Conservation (phyloP, 1,139 yeast genomes). For the Candida sanyaensis region DNA sequence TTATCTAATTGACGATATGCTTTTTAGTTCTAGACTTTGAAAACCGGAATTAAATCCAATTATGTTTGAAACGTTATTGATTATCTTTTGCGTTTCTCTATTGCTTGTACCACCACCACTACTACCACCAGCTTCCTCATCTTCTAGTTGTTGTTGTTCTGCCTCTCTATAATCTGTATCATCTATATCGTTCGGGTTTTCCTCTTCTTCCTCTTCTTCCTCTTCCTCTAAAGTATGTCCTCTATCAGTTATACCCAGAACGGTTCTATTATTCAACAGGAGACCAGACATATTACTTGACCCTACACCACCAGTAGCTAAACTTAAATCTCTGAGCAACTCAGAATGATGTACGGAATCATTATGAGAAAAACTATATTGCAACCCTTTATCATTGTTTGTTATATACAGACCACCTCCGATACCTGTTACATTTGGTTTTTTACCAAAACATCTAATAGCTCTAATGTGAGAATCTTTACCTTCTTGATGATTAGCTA, state of each 20-base stretch:
- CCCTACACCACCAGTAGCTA: slow-evolving; percentile 22
- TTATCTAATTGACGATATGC: slow-evolving; percentile 42
- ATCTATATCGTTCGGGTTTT: slow-evolving; percentile 4
- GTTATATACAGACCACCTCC: neutral
- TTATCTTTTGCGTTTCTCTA: slow-evolving; percentile 24
- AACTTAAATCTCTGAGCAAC: slow-evolving; percentile 30
- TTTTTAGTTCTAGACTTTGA: slow-evolving; percentile 38
- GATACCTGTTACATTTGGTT: slow-evolving; percentile 16
- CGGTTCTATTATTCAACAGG: slow-evolving; percentile 26
- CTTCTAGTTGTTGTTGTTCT: neutral
- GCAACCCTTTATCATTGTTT: neutral
- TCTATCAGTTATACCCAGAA: slow-evolving; percentile 8
- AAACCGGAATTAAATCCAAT: slow-evolving; percentile 48
- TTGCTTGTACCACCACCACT: slow-evolving; percentile 9
- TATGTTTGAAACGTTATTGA: slow-evolving; percentile 40
- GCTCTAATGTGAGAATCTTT: slow-evolving; percentile 92
- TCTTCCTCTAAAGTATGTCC: slow-evolving; percentile 14
- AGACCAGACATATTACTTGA: slow-evolving; percentile 27
- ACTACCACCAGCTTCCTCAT: slow-evolving; percentile 7
- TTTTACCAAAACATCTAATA: slow-evolving; percentile 47
- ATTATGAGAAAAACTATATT: neutral
- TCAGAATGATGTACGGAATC: slow-evolving; percentile 20
- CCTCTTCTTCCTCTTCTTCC: no score
- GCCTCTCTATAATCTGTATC: slow-evolving; percentile 5
- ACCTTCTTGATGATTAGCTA: slow-evolving; percentile 92